Percentiles rank a stretch among this genome's conserved stretches.
phyloP scores from a whole-genome alignment of 2,329 filamentous ascomycete genomes.

The Huntiella savannae region DNA sequence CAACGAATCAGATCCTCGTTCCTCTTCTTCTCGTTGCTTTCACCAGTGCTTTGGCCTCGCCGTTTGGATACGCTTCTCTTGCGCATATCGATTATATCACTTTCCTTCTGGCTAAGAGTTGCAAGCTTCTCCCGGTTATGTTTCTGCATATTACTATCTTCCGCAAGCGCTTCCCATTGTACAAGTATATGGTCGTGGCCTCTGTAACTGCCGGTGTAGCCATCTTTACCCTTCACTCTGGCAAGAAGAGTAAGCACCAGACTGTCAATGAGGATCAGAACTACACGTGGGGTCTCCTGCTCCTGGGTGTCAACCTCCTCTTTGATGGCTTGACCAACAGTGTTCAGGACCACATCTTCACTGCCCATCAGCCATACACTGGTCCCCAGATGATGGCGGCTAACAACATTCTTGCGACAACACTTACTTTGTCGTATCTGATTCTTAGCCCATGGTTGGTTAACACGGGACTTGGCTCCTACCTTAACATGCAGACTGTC shows the following conservation, averaged over 20 bases:
- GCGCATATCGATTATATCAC: slow-evolving; percentile 96
- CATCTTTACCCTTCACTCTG: slow-evolving; percentile 78
- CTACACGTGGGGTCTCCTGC: slow-evolving; percentile 58
- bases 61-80: slow-evolving; percentile 84
- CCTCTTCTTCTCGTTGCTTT: slow-evolving; percentile 73
- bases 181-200: slow-evolving; percentile 88
- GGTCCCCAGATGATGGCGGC: slow-evolving; percentile 99
- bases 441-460: slow-evolving; percentile 64
- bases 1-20: slow-evolving; percentile 50
- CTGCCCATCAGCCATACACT: slow-evolving; percentile 56
- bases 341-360: slow-evolving; percentile 89
- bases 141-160: slow-evolving; percentile 86
- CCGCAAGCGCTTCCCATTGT: slow-evolving; percentile 70
- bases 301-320: slow-evolving; percentile 75
- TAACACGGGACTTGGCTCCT: slow-evolving; percentile 41
- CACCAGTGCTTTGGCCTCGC: slow-evolving; percentile 75
- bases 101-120: slow-evolving; percentile 90
- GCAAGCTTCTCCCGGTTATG: slow-evolving; percentile 98
- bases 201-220: slow-evolving; percentile 85
- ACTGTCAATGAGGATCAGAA: slow-evolving; percentile 33
- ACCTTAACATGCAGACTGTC: slow-evolving; percentile 45
- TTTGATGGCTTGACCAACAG: slow-evolving; percentile 94
- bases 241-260: slow-evolving; percentile 30
- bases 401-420: slow-evolving; percentile 73
- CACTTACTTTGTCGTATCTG: slow-evolving; percentile 60